Evolutionary conservation across 2,329 filamentous ascomycete genomes (phyloP).

Genomic region (Hymenoscyphus occultus): DNA sequence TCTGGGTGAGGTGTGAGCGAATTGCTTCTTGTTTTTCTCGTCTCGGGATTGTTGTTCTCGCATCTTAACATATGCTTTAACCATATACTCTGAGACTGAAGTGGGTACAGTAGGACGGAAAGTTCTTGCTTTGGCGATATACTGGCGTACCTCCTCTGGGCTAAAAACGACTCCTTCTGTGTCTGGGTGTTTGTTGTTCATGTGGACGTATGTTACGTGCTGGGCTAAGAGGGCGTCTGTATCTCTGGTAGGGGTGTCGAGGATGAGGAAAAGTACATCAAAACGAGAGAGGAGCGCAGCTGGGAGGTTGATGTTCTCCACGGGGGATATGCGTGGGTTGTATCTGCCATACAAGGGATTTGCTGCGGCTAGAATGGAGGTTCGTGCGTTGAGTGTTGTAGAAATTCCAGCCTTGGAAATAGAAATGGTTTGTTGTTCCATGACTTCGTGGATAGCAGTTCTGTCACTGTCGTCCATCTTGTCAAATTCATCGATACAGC

Average conservation of each 20-base stretch:
- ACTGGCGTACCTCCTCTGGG: constrained; percentile 91
- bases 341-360: constrained; percentile 98
- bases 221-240: constrained; percentile 88
- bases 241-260: constrained; percentile 89
- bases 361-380: constrained; percentile 90
- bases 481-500: constrained; percentile 83
- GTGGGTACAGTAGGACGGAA: constrained; percentile 85
- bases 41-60: constrained; percentile 88
- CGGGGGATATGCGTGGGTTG: constrained; percentile 93
- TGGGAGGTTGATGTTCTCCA: constrained; percentile 99
- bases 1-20: constrained; percentile 89
- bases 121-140: constrained; percentile 87
- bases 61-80: constrained; percentile 93
- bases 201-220: constrained; percentile 95
- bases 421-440: constrained; percentile 84
- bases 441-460: constrained; percentile 81
- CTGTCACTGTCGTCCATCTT: constrained; percentile 80
- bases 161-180: constrained; percentile 75
- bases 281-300: constrained; percentile 95
- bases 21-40: constrained; percentile 86
- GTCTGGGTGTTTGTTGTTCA: constrained; percentile 91
- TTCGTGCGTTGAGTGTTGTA: constrained; percentile 92
- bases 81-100: constrained; percentile 89
- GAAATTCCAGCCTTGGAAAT: constrained; percentile 92
- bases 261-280: constrained; percentile 92